phyloP scores from a whole-genome alignment of 106 monocot genomes.

The Apostasia shenzhenica region DNA sequence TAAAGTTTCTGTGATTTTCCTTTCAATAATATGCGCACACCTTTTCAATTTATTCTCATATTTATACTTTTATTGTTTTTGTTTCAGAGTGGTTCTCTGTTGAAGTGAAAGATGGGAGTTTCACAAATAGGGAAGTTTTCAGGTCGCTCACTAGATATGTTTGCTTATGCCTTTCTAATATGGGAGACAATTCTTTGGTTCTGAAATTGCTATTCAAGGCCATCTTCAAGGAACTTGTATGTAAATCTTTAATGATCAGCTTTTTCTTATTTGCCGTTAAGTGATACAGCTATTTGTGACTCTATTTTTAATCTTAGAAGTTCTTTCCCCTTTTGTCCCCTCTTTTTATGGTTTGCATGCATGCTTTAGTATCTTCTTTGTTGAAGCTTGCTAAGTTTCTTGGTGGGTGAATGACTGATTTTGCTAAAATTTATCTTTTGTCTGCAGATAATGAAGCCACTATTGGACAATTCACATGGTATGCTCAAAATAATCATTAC shows the following conservation, averaged over 20 bases:
- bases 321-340: background rate
- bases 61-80: background rate
- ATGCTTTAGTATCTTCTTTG: too few relatives aligned
- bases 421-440: background rate
- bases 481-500: conserved; percentile 40
- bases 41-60: too few relatives aligned
- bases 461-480: conserved; percentile 51
- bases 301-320: background rate
- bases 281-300: background rate
- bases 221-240: conserved; percentile 45
- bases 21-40: too few relatives aligned
- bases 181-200: conserved; percentile 62
- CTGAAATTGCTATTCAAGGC: conserved; percentile 37
- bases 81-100: conserved; percentile 20
- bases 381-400: background rate
- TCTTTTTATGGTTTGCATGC: background rate
- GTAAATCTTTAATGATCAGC: background rate
- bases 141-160: conserved; percentile 26
- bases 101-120: conserved; percentile 13
- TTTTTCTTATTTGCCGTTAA: background rate
- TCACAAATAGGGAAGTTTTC: conserved; percentile 30
- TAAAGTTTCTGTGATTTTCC: background rate
- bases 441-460: conserved; percentile 39
- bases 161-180: conserved; percentile 43
- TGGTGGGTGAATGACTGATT: background rate